Evolutionary conservation across 805 yeast species (phyloP), one percentile per base, ranked within the genome.

Genomic region (Priceomyces haplophilus): DNA sequence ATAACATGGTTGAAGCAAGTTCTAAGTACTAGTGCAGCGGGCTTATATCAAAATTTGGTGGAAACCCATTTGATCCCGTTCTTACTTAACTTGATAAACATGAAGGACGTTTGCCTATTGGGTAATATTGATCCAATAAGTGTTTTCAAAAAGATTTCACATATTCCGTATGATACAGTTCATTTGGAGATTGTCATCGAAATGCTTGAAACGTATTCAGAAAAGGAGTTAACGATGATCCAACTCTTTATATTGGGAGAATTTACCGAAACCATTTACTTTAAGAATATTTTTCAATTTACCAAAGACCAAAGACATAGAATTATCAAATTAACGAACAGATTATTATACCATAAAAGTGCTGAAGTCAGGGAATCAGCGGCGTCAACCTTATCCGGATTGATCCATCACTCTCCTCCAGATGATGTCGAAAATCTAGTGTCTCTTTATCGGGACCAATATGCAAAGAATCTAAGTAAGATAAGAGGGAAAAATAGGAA

Each of bases 101-200:
- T 85, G 69, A 81, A 87, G 46, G 97, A 91, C 47, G 87, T 87
- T 11, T 85, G 95, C 50, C 87, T 85, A 50, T 61, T 85, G 43
- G 83, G 83, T 0, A 75, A 74, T 24, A 61, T 85, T 8, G 72
- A 73, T 31, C 85, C 91, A 0, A 69, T 76, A 1, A 53, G 45
- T 49, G 78, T 51, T 41, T 78, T 51, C 52, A 72, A 44, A 53
- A 59, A 45, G 51, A 82, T 54, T 46, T 83, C 75, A 0, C 75
- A 70, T 45, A 61, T 69, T 18, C 66, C 69, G 1, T 68, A 50
- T 43, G 55, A 49, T 15, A 23, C 42, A 1, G 40, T 43, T 1
- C 44, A 54, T 21, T 46, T 67, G 17, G 61, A 52, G 7, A 30
- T 41, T 2, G 46, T 67, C n/a, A 62, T 70, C 35, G 54, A 54